phyloP scores from a whole-genome alignment of 768 basidiomycete species.

The Pholiota molesta region DNA sequence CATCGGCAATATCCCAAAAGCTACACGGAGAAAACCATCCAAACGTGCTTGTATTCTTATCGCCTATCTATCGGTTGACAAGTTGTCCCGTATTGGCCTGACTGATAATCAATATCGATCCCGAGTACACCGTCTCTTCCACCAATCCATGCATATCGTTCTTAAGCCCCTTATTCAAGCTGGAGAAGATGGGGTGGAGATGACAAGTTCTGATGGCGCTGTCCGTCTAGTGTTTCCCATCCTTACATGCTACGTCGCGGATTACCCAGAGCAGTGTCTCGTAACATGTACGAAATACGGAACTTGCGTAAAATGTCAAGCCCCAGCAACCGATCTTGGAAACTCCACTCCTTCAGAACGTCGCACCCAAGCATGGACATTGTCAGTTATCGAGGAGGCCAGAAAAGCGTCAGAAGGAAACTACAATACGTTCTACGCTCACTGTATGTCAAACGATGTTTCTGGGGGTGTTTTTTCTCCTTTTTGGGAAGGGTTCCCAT shows the following conservation, averaged over 20 bases:
- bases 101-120: conserved; percentile 12
- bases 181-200: conserved; percentile 34
- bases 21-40: conserved; percentile 34
- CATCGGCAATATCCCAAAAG: conserved; percentile 40
- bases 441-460: conserved; percentile 22
- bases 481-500: conserved; percentile 23
- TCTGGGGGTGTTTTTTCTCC: conserved; percentile 18
- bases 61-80: conserved; percentile 42
- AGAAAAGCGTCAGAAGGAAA: conserved; percentile 15
- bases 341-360: not conserved
- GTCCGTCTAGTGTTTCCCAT: conserved; percentile 26
- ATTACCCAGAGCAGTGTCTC: conserved; percentile 45
- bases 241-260: conserved; percentile 26
- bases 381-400: conserved; percentile 16
- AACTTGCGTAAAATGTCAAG: conserved; percentile 22
- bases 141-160: conserved; percentile 35
- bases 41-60: conserved; percentile 36
- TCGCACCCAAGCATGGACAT: conserved; percentile 13
- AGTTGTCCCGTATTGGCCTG: conserved; percentile 24
- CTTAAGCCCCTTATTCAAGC: conserved; percentile 33
- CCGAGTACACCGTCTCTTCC: conserved; percentile 34
- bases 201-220: conserved; percentile 35
- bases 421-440: conserved; percentile 1
- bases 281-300: conserved; percentile 33
- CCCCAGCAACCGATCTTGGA: conserved; percentile 12